Conservation (phyloP, 345 rosid genomes). For the Eucalyptus fibrosa region DNA sequence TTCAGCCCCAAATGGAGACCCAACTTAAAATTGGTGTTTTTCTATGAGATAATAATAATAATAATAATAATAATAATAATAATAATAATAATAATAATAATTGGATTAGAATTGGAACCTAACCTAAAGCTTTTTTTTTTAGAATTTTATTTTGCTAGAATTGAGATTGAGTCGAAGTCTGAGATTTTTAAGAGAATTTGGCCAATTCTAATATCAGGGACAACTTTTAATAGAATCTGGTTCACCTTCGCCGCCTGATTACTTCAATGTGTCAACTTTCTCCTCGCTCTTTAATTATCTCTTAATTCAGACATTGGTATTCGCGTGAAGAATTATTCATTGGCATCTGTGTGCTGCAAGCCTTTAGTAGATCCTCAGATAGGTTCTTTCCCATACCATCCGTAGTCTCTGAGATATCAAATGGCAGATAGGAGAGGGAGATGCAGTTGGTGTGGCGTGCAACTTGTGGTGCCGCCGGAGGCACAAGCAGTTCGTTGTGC, state of each 20-base stretch:
- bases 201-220: not conserved
- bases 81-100: no score
- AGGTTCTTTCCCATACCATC: not conserved
- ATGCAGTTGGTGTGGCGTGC: slow-evolving; percentile 39
- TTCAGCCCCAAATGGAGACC: not conserved
- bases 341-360: not conserved
- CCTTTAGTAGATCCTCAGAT: not conserved
- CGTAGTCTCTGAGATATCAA: not conserved
- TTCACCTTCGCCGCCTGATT: not conserved
- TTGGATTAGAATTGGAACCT: not conserved
- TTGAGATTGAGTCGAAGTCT: not conserved
- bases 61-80: no score
- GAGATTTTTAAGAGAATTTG: not conserved
- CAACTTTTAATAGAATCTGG: not conserved
- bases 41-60: not conserved
- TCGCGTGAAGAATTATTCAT: not conserved
- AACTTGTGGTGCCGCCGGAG: slow-evolving; percentile 26
- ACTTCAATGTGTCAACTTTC: not conserved
- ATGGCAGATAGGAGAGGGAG: slow-evolving; percentile 11
- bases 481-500: slow-evolving; percentile 22
- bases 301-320: not conserved
- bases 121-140: not conserved
- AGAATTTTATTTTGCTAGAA: not conserved
- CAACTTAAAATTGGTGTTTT: not conserved
- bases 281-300: not conserved